Conservation (phyloP, 2,329 filamentous ascomycete genomes). For the Albifimbria verrucaria region DNA sequence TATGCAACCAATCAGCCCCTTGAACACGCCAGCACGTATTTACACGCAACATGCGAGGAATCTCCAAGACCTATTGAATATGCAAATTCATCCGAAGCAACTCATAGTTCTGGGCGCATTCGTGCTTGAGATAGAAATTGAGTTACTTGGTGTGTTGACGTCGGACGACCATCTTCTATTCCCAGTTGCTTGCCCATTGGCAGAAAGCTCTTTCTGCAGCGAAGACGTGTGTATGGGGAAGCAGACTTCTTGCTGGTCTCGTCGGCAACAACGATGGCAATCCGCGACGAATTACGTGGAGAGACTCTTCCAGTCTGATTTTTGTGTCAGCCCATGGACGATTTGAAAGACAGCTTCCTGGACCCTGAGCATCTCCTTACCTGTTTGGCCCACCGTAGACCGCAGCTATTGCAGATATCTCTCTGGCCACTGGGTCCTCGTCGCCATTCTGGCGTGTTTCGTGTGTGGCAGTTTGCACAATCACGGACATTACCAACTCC, state of each 20-base stretch:
- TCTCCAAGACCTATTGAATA: too few species aligned
- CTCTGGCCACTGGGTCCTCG: constrained; percentile 88
- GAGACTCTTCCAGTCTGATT: constrained; percentile 56
- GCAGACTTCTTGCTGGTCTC: constrained; percentile 52
- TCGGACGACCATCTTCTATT: too few species aligned
- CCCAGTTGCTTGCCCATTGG: too few species aligned
- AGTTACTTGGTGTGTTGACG: too few species aligned
- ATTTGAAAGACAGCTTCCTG: too few species aligned
- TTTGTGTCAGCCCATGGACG: neutral
- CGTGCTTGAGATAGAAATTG: too few species aligned
- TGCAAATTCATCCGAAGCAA: too few species aligned
- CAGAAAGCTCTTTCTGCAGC: constrained; percentile 35
- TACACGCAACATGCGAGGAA: too few species aligned
- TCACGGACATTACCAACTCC: constrained; percentile 81
- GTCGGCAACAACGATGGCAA: constrained; percentile 40
- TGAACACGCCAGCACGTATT: too few species aligned
- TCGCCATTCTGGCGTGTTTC: constrained; percentile 90
- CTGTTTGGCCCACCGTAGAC: constrained; percentile 91
- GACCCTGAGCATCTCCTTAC: constrained; percentile 47
- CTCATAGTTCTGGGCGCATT: too few species aligned
- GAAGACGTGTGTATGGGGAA: constrained; percentile 53
- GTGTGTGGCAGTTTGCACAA: constrained; percentile 89
- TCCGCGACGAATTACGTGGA: constrained; percentile 54
- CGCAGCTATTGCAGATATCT: constrained; percentile 94
- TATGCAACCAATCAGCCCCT: too few species aligned